Evolutionary conservation across 768 basidiomycete genomes (phyloP).

Genomic region (Pleurotus cornucopiae): DNA sequence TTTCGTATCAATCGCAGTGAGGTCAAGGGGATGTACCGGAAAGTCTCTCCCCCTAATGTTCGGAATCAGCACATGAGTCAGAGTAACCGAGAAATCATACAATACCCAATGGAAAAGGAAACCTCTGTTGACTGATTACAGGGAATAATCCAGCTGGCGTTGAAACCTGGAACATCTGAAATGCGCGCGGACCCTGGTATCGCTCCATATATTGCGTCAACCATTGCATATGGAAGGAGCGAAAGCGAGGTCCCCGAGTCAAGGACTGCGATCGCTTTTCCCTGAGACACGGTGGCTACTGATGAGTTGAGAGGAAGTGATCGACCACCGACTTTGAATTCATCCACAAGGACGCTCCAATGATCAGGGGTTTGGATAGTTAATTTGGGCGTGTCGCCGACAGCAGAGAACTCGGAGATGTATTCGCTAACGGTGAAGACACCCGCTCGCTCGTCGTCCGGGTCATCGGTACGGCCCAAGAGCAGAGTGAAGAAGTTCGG

Average conservation of each 20-base stretch:
- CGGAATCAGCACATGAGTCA: not conserved
- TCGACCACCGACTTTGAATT: constrained; percentile 57
- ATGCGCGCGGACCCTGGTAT: constrained; percentile 48
- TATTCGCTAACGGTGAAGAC: constrained; percentile 61
- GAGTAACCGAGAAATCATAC: constrained; percentile 11
- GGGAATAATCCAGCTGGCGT: constrained; percentile 34
- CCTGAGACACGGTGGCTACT: constrained; percentile 38
- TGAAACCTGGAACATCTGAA: constrained; percentile 4
- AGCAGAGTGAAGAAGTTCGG: constrained; percentile 63
- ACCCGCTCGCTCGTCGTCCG: constrained; percentile 48
- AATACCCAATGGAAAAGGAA: constrained; percentile 58
- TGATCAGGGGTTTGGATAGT: constrained; percentile 48
- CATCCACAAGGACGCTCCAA: constrained; percentile 46
- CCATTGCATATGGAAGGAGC: constrained; percentile 49
- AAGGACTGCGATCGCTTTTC: constrained; percentile 50
- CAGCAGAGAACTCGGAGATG: constrained; percentile 40
- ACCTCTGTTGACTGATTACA: constrained; percentile 62
- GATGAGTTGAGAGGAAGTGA: constrained; percentile 38
- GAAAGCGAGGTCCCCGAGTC: constrained; percentile 71
- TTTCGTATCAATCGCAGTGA: constrained; percentile 21
- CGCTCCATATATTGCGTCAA: constrained; percentile 53
- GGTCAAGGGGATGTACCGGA: constrained; percentile 67
- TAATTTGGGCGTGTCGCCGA: constrained; percentile 49
- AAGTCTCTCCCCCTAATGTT: constrained; percentile 35
- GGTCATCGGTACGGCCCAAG: constrained; percentile 57